Base-by-base conservation (phyloP, 2,329 filamentous ascomycete genomes). In the Pseudocercospora vitis region DNA sequence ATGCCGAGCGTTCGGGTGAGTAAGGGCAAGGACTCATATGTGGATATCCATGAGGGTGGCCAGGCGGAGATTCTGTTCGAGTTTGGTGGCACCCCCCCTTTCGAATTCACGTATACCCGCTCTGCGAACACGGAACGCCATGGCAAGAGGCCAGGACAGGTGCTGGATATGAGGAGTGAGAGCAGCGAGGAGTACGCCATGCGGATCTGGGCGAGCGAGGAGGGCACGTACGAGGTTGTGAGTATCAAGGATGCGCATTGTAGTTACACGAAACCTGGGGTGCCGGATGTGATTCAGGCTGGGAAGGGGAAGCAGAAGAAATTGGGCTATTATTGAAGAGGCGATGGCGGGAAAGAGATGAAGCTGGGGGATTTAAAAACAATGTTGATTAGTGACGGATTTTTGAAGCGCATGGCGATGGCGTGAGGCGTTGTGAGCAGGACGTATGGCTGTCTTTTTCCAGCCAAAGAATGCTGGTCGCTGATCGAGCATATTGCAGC, bases 191-290 rank as follows among this genome's bases (percentile, higher is more conserved):
- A 95, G 65, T 82, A 89, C 70, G 85, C 77, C 66, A 91, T 95
- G 79, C 83, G 84, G 21, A 82, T 97, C 64, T 85, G 85, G 64
- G 91, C 91, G 21, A 91, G 87, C 63, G 89, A 96, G 68, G 94
- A 97, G 78, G 94, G 94, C 46, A 96, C 91, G 62, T 99, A 99
- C 69, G 94, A 99, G 75, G 92, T 99, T 14, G 89, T 97, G 24
- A 87, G 89, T 8, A 96, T 99, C 73, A 95, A 95, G 78, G 94
- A 99, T 73, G 84, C 84, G 66, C 95, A 83, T 75, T 99, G 94
- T 70, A 86, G 89, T 21, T 96, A 95, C 72, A 89, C 89, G 40
- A 92, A 85, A 56, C 81, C 86, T 67, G 81, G 83, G 60, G 73
- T 78, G 8, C 42, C 21, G 32, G 73, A 78, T 51, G 66, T 57